Evolutionary conservation across 2,329 filamentous ascomycete genomes (phyloP).

Genomic region (Calonectria ilicicola): DNA sequence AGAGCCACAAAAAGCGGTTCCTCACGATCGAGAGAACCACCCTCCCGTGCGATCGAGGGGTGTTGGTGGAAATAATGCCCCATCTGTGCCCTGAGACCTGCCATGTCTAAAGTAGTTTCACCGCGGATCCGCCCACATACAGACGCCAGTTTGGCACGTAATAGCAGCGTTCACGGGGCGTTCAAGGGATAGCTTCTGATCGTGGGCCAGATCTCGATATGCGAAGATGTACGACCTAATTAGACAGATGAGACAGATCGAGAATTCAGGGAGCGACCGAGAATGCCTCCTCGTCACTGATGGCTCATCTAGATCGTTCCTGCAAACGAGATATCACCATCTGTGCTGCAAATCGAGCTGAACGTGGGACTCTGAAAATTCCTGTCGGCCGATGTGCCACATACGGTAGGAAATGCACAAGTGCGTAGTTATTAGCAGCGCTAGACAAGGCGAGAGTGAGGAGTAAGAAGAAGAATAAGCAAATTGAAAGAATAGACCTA

Average conservation of each 20-base stretch:
- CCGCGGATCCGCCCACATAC: constrained; percentile 18
- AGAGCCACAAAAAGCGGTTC: background rate
- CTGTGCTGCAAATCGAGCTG: background rate
- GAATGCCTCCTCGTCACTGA: constrained; percentile 24
- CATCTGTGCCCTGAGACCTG: constrained; percentile 21
- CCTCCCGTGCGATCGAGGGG: constrained; percentile 5
- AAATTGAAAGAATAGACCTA: background rate
- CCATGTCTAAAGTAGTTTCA: constrained; percentile 20
- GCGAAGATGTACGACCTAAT: constrained; percentile 28
- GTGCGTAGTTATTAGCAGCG: background rate
- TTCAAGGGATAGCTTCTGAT: constrained; percentile 29
- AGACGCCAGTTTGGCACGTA: constrained; percentile 33
- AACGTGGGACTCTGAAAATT: background rate
- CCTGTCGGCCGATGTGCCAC: background rate
- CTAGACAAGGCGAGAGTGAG: background rate
- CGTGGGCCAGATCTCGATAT: constrained; percentile 31
- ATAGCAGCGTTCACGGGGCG: constrained; percentile 29
- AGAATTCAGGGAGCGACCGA: constrained; percentile 28
- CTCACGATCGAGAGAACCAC: background rate
- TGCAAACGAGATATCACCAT: background rate
- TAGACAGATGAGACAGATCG: constrained; percentile 32
- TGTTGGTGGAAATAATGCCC: background rate
- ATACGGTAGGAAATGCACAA: background rate
- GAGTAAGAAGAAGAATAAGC: background rate
- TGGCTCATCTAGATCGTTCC: constrained; percentile 14